Evolutionary conservation across 73 alveolate genomes (phyloP), one percentile per base, ranked within the genome.

Genomic region (Paramecium caudatum): DNA sequence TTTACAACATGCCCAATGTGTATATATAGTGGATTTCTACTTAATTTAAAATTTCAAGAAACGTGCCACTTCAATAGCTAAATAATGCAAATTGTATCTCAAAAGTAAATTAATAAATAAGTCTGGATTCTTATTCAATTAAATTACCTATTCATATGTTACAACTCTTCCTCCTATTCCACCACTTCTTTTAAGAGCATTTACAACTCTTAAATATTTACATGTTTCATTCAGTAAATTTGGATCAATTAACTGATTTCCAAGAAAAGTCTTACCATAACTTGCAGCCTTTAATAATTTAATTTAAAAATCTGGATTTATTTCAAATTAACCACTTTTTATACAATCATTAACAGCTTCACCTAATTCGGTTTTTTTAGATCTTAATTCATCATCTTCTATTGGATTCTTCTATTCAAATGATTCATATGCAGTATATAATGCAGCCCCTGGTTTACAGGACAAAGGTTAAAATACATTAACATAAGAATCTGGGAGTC

Each of bases 1-100:
- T 41, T 85, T 88, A n/a, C 91, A 82, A 63, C 90, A 70, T 5
- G 95, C 95, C 95, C 95, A 91, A 46, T 91, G 95, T 19, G 82
- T 84, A 85, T 50, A 91, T 10, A 91, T 91, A 19, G 90, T 47
- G 7, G 93, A 62, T 16, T 78, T 55, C 15, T 41, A 61, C 41
- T 91, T 91, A 8, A 50, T 78, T 55, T 81, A 23, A 4, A 91
- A 82, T 25, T 91, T 82, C 15, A 82, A 45, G 43, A 47, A 78
- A 23, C 82, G 90, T n/a, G 94, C 30, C 4, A 91, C 84, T 41
- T 91, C 82, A 49, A 91, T 39, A 1, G 95, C 95, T 21, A 90
- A 17, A 30, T 91, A 87, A 36, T 91, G 95, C 34, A 43, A 55
- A 46, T 69, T 65, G 2, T 82, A 91, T 43, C 90, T 91, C 10